Base-by-base conservation (phyloP, 345 rosid genomes). In the Salix viminalis region DNA sequence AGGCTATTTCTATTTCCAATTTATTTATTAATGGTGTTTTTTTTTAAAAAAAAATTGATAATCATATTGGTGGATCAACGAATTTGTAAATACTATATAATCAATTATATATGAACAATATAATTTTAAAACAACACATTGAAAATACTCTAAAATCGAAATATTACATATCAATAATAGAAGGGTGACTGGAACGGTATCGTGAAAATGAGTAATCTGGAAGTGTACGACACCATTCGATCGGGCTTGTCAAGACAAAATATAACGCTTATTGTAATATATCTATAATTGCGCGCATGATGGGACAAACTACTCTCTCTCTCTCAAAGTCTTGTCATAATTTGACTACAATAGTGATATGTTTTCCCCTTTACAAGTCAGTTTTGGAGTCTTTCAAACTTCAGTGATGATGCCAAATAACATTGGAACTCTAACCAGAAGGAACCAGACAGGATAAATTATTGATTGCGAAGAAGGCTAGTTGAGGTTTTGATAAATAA, bases 81-180 rank as follows among this genome's bases (percentile, higher is more conserved):
- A 56, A 56, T 56, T n/a, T n/a, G 14, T n/a, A 28, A 56, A 56
- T 56, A 56, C 8, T 21, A 44, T 12, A 44, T 44, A 32, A 32
- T 32, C 4, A 32, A 32, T 32, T 32, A 32, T 32, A 32, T 32
- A 32, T 0, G 5, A 32, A 32, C 5, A 4, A 0, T 32, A 32
- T 0, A 32, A 32, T 4, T 4, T 4, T 4, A 4, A 32, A 32
- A 32, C 1, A 32, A 0, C 34, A 32, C 0, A 0, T 0, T 2
- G n/a, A 2, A 32, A 32, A 32, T 28, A 28, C 2, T 28, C 1
- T 28, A 1, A 28, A 28, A 28, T 28, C 1, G 1, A 28, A 28
- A 28, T 28, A 28, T 28, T 26, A 26, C 1, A 1, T 26, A 26
- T 24, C 26, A 24, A 24, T 24, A 24, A 24, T 24, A 24, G 26